Conservation (phyloP, 768 basidiomycete species). For the Suillus fuscotomentosus region DNA sequence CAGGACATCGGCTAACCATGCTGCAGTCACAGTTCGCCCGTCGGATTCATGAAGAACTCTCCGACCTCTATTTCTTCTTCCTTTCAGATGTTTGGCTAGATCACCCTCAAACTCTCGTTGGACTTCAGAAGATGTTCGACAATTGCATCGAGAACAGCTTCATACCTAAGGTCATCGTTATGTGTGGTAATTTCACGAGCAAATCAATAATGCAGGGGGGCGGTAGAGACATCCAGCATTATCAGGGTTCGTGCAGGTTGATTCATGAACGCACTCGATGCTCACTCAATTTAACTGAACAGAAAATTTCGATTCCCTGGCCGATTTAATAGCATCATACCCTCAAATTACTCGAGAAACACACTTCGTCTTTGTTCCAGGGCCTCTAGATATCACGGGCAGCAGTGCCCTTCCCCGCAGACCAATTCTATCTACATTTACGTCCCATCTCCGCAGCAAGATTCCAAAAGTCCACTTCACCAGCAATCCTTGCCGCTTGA, state of each 20-base stretch:
- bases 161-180: constrained; percentile 84
- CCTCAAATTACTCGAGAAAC: constrained; percentile 73
- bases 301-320: constrained; percentile 88
- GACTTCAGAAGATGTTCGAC: constrained; percentile 84
- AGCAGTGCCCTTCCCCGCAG: constrained; percentile 81
- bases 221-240: constrained; percentile 74
- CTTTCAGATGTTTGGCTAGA: constrained; percentile 97
- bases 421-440: constrained; percentile 75
- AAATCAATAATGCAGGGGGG: constrained; percentile 77
- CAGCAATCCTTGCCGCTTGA: constrained; percentile 91
- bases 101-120: constrained; percentile 75
- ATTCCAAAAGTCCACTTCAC: constrained; percentile 82
- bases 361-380: constrained; percentile 93
- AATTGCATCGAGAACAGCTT: constrained; percentile 85
- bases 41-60: constrained; percentile 65
- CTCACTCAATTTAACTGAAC: constrained; percentile 8
- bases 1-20: constrained; percentile 1
- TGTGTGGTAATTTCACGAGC: constrained; percentile 95
- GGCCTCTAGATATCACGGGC: constrained; percentile 85
- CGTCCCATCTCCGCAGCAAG: constrained; percentile 62
- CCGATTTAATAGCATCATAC: constrained; percentile 81
- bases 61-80: constrained; percentile 86
- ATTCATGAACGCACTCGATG: background rate
- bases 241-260: constrained; percentile 61
- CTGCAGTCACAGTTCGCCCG: constrained; percentile 57